These are phyloP conservation scores for Trichoderma koningiopsis DNA, from an alignment of 2,329 filamentous ascomycete species.

Conservation along the genomic window DNA sequence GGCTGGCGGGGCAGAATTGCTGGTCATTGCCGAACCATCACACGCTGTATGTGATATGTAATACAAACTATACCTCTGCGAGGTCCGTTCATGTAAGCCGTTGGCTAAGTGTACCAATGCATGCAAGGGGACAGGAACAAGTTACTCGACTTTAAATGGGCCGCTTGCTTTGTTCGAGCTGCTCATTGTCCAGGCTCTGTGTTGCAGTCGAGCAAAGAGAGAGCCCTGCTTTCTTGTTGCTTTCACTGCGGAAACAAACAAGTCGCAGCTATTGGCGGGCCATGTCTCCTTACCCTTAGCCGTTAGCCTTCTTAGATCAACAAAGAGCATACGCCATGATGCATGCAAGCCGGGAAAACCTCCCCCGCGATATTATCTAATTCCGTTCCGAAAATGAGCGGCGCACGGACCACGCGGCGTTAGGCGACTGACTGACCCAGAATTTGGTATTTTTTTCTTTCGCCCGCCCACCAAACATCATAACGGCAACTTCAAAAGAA, in stretches of 20 bases:
- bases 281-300: background rate
- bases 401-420: conserved; percentile 25
- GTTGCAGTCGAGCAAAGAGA: background rate
- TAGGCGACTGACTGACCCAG: conserved; percentile 26
- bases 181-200: background rate
- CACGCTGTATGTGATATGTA: background rate
- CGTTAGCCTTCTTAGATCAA: background rate
- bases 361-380: conserved; percentile 23
- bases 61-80: background rate
- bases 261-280: background rate
- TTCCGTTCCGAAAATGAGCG: conserved; percentile 24
- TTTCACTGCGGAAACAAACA: background rate
- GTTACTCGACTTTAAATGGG: background rate
- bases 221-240: background rate
- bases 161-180: background rate
- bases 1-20: conserved; percentile 14
- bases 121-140: conserved; percentile 10
- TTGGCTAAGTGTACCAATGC: background rate
- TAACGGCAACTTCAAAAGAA: conserved; percentile 26
- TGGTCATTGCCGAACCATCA: background rate
- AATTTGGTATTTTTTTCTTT: conserved; percentile 26
- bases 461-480: conserved; percentile 25
- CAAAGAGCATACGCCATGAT: conserved; percentile 1
- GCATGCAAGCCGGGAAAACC: conserved; percentile 10
- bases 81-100: background rate